Conservation (phyloP, 768 basidiomycete genomes). For the Auricularia sp. region DNA sequence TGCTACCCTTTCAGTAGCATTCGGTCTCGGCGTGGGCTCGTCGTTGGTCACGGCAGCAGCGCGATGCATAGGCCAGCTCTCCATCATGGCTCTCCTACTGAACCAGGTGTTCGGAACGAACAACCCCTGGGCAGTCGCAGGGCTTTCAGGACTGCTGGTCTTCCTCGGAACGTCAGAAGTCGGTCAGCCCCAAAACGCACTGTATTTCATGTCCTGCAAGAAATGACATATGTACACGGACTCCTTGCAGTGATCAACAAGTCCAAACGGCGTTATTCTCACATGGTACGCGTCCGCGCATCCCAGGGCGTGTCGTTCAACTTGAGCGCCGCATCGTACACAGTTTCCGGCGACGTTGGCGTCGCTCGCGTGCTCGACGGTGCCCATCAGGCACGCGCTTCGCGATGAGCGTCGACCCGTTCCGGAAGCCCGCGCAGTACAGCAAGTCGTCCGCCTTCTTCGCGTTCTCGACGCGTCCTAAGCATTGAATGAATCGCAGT, state of each 20-base stretch:
- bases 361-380: conserved; percentile 64
- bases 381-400: conserved; percentile 68
- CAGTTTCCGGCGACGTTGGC: conserved; percentile 59
- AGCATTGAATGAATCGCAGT: conserved; percentile 30
- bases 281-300: conserved; percentile 46
- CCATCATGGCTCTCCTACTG: conserved; percentile 58
- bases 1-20: conserved; percentile 48
- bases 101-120: conserved; percentile 67
- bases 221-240: background rate
- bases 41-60: conserved; percentile 60
- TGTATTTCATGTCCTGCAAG: background rate
- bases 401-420: conserved; percentile 66
- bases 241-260: conserved; percentile 57
- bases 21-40: conserved; percentile 58
- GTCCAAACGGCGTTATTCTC: conserved; percentile 54
- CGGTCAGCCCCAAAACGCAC: conserved; percentile 31
- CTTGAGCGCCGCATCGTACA: background rate
- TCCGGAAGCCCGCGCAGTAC: conserved; percentile 79
- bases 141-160: conserved; percentile 64
- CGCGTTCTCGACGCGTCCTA: background rate
- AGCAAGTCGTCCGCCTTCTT: conserved; percentile 34
- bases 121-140: conserved; percentile 63
- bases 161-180: conserved; percentile 69
- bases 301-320: background rate
- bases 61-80: conserved; percentile 70